Percentiles rank a stretch among this genome's conserved stretches.
phyloP scores from a whole-genome alignment of 768 basidiomycete species.

The Mycena epipterygia region DNA sequence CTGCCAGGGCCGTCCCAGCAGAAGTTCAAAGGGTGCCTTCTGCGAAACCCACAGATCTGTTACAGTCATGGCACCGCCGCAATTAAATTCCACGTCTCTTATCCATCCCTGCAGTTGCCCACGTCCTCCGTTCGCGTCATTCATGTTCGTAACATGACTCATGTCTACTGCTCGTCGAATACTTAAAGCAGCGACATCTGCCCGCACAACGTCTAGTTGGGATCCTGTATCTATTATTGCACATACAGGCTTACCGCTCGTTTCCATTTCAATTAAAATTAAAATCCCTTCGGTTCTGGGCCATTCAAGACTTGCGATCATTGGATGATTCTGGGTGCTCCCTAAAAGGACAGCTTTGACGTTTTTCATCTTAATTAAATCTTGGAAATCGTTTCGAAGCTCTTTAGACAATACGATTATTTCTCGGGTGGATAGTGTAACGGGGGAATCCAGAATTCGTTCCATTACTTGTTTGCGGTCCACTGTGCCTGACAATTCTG shows the following conservation, averaged over 20 bases:
- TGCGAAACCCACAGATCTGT: slow-evolving; percentile 41
- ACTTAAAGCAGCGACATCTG: slow-evolving; percentile 15
- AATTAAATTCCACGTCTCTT: slow-evolving; percentile 33
- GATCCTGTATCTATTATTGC: slow-evolving; percentile 9
- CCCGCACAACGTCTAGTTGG: not conserved
- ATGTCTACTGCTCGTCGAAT: slow-evolving; percentile 32
- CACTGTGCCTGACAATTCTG: not conserved
- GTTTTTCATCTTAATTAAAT: slow-evolving; percentile 1
- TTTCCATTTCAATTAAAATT: slow-evolving; percentile 10
- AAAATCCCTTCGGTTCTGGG: not conserved
- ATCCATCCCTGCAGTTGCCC: slow-evolving; percentile 39
- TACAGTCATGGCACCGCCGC: slow-evolving; percentile 36
- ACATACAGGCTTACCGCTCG: not conserved
- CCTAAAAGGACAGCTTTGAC: slow-evolving; percentile 6
- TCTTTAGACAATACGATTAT: slow-evolving; percentile 20
- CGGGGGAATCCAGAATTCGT: not conserved
- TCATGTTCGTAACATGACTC: not conserved
- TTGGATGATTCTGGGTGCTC: not conserved
- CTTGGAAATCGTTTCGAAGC: slow-evolving; percentile 2
- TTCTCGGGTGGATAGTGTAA: not conserved
- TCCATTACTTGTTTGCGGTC: not conserved
- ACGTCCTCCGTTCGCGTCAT: slow-evolving; percentile 46
- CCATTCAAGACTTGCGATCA: not conserved
- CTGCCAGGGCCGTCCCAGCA: slow-evolving; percentile 34
- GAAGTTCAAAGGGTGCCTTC: slow-evolving; percentile 14